A percentile compares a stretch with the other conserved stretches of the same genome.
Evolutionary conservation across 345 rosid genomes (phyloP).

Genomic region (Eucalyptus virginea): DNA sequence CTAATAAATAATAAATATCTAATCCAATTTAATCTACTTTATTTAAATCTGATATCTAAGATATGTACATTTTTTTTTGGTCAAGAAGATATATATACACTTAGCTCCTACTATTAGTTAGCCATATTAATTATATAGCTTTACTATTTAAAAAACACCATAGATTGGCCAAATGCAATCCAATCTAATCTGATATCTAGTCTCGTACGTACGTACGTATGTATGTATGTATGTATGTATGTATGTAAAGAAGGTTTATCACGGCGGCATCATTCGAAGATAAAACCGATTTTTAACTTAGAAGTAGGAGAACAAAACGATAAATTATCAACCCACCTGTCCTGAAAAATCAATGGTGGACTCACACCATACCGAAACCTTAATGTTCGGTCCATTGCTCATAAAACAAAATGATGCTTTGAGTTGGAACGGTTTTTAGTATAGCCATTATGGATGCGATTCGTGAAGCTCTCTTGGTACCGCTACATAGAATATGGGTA

Average conservation of each 20-base stretch:
- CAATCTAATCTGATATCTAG: no score
- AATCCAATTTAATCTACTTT: no score
- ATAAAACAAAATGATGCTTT: background rate
- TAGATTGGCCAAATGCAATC: no score
- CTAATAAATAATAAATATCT: no score
- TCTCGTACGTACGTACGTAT: no score
- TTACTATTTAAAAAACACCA: rapidly evolving
- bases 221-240: no score
- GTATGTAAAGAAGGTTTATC: no score
- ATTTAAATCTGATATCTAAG: no score
- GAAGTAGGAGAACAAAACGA: background rate
- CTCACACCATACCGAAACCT: background rate
- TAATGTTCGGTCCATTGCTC: background rate
- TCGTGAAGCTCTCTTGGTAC: background rate
- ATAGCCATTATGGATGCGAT: background rate
- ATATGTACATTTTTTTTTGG: no score
- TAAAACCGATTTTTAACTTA: background rate
- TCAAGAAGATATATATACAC: no score
- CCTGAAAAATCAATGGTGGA: background rate
- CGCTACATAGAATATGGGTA: background rate
- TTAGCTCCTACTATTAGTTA: no score
- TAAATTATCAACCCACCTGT: background rate
- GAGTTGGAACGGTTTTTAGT: background rate
- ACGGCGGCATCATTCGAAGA: background rate
- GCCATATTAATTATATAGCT: no score